Evolutionary conservation across 805 yeast genomes (phyloP).

Genomic region (Ogataea naganishii): DNA sequence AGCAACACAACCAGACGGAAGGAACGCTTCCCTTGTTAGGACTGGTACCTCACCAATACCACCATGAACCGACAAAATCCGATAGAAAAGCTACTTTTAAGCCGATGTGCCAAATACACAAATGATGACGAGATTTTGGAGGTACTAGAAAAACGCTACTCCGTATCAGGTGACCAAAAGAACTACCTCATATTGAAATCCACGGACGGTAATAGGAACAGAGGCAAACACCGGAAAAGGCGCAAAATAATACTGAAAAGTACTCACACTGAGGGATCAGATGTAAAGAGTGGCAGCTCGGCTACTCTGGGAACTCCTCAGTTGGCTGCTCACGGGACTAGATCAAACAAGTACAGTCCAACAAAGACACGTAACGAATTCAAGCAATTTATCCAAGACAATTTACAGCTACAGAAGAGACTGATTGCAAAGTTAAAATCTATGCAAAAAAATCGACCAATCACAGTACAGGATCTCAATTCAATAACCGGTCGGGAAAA

Average conservation of each 20-base stretch:
- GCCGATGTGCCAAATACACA: conserved; percentile 32
- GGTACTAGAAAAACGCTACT: conserved; percentile 36
- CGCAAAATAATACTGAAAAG: too few species aligned
- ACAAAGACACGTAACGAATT: conserved; percentile 30
- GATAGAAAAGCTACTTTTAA: conserved; percentile 37
- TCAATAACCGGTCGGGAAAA: conserved; percentile 13
- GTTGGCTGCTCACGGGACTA: too few species aligned
- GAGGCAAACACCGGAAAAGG: too few species aligned
- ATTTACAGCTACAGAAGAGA: conserved; percentile 30
- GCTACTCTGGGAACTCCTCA: too few species aligned
- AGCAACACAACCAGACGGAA: too few species aligned
- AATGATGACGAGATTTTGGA: conserved; percentile 26
- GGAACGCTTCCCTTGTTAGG: too few species aligned
- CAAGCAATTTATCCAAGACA: conserved; percentile 29
- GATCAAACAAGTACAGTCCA: conserved; percentile 16
- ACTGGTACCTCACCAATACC: too few species aligned
- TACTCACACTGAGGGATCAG: too few species aligned
- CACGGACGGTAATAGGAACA: conserved; percentile 21
- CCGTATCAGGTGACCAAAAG: conserved; percentile 36
- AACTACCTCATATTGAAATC: conserved; percentile 33
- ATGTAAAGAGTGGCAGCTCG: too few species aligned
- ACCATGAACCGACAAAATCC: conserved; percentile 33
- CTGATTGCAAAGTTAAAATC: conserved; percentile 27
- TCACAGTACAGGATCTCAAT: conserved; percentile 12
- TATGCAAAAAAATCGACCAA: conserved; percentile 16